Base-by-base conservation (phyloP, 2,329 filamentous ascomycete species). In the Lachnellula subtilissima region DNA sequence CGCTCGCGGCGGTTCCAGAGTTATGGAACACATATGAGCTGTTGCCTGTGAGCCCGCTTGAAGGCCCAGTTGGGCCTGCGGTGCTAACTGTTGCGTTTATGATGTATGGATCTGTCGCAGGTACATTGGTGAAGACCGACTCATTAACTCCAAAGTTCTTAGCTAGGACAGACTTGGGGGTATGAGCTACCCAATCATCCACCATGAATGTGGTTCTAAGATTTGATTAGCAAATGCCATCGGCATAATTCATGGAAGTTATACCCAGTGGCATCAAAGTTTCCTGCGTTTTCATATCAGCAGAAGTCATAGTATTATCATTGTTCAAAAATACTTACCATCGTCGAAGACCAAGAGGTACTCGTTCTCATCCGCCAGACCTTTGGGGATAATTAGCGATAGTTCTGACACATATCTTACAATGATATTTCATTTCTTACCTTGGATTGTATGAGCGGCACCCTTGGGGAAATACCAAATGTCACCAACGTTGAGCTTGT, bases 391-490 rank as follows among this genome's bases (percentile, higher is more conserved):
- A n/a, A 14, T 56, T 19, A 58, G 54, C 50, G 46, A 19, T 3
- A 15, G 42, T 14, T 11, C 3, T n/a, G 3, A 32, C 8, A 32
- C 8, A 12, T 11, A 11, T 32, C 4, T 9, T 6, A 32, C 4
- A 11, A 42, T 22, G 35, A 40, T 6, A 48, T 28, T 28, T 4
- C 2, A 19, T 5, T 40, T 6, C 48, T 36, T 28, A 61, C 56
- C 82, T 63, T 88, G 84, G 0, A 87, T 72, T 1, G 82, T 83
- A 51, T 88, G 85, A 0, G 82, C 81, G 3, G 76, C 75, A 3
- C 85, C 85, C 67, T 86, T 85, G 32, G 84, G 84, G 62, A 87
- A 86, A 67, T 87, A 87, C 83, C 84, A 87, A 48, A 86, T 80
- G 57, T 87, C 85, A 15, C 85, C 84, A 48, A 78, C 82, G 49